These are phyloP conservation scores for Cutaneotrichosporon mucoides DNA, from an alignment of 1,284 basidiomycete genomes.

Conservation along the genomic window DNA sequence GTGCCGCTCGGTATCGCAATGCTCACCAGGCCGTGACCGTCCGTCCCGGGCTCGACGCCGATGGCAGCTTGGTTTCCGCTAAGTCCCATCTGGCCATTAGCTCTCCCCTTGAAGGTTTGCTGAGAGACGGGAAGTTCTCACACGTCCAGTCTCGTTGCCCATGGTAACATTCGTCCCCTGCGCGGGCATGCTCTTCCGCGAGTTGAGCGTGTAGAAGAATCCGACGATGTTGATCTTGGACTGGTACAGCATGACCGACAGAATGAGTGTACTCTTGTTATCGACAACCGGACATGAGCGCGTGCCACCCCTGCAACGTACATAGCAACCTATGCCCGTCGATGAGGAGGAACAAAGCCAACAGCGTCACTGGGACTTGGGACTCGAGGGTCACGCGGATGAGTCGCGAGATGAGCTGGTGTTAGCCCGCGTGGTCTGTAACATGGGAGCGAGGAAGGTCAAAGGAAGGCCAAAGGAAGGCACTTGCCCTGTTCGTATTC, in stretches of 20 bases:
- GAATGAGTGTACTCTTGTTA: slow-evolving; percentile 26
- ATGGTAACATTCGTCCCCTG: background rate
- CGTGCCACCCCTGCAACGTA: background rate
- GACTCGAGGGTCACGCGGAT: slow-evolving; percentile 36
- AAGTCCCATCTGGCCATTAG: too few species aligned
- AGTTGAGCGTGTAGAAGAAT: slow-evolving; percentile 33
- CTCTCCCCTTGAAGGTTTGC: too few species aligned
- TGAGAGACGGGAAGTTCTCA: background rate
- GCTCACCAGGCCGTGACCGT: background rate
- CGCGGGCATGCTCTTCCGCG: slow-evolving; percentile 10
- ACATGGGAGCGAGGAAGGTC: too few species aligned
- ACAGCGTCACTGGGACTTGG: slow-evolving; percentile 29
- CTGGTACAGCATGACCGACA: slow-evolving; percentile 25
- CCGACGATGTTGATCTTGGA: slow-evolving; percentile 30
- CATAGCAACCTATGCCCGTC: slow-evolving; percentile 22
- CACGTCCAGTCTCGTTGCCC: background rate
- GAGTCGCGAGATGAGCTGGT: slow-evolving; percentile 25
- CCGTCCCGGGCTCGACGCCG: background rate
- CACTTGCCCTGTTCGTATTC: too few species aligned
- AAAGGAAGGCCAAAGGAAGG: too few species aligned
- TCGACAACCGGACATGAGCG: background rate
- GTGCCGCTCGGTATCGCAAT: background rate
- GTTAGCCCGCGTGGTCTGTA: background rate
- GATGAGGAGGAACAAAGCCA: slow-evolving; percentile 26
- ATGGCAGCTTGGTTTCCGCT: background rate